These are phyloP conservation scores for Vitis labrusca DNA, from an alignment of 164 flowering plant genomes.

Conservation along the genomic window DNA sequence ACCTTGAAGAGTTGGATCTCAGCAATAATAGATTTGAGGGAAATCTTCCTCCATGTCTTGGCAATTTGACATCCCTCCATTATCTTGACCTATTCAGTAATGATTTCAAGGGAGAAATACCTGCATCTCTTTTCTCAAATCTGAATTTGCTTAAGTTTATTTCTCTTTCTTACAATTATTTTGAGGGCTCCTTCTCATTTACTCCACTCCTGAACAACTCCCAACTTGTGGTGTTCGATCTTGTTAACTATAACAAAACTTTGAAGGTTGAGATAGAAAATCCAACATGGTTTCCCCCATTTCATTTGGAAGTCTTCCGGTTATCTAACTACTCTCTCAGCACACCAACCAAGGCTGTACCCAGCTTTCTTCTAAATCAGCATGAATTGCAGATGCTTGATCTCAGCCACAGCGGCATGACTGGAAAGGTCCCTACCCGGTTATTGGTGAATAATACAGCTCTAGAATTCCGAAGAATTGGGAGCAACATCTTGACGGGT, in stretches of 20 bases:
- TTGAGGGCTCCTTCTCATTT: slow-evolving; percentile 13
- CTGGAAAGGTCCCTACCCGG: background rate
- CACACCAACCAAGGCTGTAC: too few relatives aligned
- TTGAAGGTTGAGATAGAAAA: background rate
- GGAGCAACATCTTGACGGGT: background rate
- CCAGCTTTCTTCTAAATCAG: background rate
- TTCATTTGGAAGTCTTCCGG: slow-evolving; percentile 6
- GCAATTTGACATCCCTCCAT: slow-evolving; percentile 16
- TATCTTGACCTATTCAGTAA: slow-evolving; percentile 18
- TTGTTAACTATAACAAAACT: background rate
- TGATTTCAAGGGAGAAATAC: slow-evolving; percentile 13
- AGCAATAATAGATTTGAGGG: background rate
- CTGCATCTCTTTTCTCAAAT: background rate
- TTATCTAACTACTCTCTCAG: slow-evolving; percentile 4
- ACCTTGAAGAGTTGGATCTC: slow-evolving; percentile 17
- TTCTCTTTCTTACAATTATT: slow-evolving; percentile 17
- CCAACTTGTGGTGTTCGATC: background rate
- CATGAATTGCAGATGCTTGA: background rate
- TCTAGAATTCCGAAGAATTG: background rate
- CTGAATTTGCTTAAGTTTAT: slow-evolving; percentile 10
- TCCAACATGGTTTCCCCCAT: background rate
- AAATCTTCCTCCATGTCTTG: slow-evolving; percentile 15
- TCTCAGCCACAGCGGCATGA: background rate
- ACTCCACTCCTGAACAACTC: slow-evolving; percentile 9
- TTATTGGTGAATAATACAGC: slow-evolving; percentile 2